These are phyloP conservation scores for Picea abies DNA, from an alignment of 83 land plant genomes.

Conservation along the genomic window DNA sequence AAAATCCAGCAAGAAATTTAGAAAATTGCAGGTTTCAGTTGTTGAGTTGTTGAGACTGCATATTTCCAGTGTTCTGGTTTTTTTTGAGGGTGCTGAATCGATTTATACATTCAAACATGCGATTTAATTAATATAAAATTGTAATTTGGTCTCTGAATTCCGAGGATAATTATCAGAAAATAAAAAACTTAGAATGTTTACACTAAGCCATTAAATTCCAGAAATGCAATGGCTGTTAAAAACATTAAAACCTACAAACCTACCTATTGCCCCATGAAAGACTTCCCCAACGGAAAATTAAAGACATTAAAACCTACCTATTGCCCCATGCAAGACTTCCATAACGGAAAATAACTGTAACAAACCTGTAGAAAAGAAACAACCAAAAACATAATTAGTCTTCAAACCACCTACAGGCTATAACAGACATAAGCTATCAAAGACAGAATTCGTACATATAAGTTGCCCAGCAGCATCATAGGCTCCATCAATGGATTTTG, in stretches of 20 bases:
- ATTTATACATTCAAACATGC: too few species aligned
- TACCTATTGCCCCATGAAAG: conserved; percentile 16
- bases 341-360: conserved; percentile 11
- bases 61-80: too few species aligned
- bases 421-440: neutral
- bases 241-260: neutral
- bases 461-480: conserved; percentile 10
- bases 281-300: conserved; percentile 10
- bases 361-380: neutral
- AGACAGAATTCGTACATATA: neutral
- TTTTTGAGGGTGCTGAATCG: too few species aligned
- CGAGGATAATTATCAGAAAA: too few species aligned
- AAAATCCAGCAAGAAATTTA: too few species aligned
- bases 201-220: too few species aligned
- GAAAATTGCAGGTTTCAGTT: too few species aligned
- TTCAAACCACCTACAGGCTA: neutral
- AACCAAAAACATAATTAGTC: neutral
- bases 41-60: too few species aligned
- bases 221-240: neutral
- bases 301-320: conserved; percentile 8
- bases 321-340: conserved; percentile 14
- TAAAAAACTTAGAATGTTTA: too few species aligned
- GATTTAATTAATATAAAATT: too few species aligned
- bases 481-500: conserved; percentile 12
- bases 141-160: too few species aligned